Conservation (phyloP, 768 basidiomycete genomes). For the Floccularia luteovirens region DNA sequence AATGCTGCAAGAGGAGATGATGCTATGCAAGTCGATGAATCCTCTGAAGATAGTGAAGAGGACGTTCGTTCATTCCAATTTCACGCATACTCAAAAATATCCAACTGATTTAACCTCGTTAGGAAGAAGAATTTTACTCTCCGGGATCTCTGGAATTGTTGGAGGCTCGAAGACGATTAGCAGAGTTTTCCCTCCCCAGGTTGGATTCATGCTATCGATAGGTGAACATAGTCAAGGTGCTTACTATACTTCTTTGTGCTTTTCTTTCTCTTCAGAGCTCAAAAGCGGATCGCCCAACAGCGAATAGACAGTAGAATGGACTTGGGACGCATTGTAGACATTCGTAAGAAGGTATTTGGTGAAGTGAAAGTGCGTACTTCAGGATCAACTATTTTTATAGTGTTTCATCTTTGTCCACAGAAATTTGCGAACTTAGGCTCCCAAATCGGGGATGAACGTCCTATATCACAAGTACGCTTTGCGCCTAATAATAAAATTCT, state of each 20-base stretch:
- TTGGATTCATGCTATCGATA: conserved; percentile 60
- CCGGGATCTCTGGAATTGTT: conserved; percentile 84
- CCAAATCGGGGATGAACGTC: conserved; percentile 95
- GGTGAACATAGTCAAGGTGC: conserved; percentile 62
- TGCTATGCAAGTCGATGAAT: conserved; percentile 65
- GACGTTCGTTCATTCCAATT: conserved; percentile 37
- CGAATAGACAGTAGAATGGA: conserved; percentile 83
- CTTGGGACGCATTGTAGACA: conserved; percentile 82
- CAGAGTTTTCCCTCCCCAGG: conserved; percentile 94
- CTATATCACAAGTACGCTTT: conserved; percentile 90
- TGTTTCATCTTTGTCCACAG: conserved; percentile 24
- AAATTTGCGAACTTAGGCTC: conserved; percentile 91
- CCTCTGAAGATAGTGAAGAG: conserved; percentile 67
- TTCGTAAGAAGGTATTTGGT: conserved; percentile 83
- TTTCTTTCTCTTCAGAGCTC: conserved; percentile 69
- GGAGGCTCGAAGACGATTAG: conserved; percentile 77
- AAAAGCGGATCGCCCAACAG: conserved; percentile 90
- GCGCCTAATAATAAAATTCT: conserved; percentile 85
- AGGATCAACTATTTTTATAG: background rate
- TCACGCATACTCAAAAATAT: too few relatives aligned
- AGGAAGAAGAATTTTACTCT: conserved; percentile 96
- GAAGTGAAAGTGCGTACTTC: conserved; percentile 71
- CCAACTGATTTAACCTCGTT: too few relatives aligned
- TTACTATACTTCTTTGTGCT: conserved; percentile 47
- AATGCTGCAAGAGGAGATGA: conserved; percentile 83